A percentile compares a stretch with the other conserved stretches of the same genome.
Evolutionary conservation across 2,329 filamentous ascomycete species (phyloP).

Genomic region (Xylariaceae sp.): DNA sequence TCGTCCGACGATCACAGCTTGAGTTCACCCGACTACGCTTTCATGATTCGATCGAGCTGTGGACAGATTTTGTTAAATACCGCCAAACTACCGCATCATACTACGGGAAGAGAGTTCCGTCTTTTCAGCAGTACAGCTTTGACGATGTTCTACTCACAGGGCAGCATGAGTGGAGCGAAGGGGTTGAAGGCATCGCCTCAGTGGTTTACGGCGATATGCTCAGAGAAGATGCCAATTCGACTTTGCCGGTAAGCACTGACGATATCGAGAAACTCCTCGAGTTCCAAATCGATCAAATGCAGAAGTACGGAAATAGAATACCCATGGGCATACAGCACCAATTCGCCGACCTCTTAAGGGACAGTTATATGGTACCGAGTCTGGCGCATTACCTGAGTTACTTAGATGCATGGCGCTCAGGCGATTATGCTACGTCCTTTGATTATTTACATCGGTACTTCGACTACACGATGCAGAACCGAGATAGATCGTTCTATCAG

Average conservation of each 20-base stretch:
- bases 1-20: slow-evolving; percentile 71
- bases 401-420: slow-evolving; percentile 86
- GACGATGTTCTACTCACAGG: slow-evolving; percentile 54
- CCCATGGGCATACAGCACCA: slow-evolving; percentile 70
- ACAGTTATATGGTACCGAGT: slow-evolving; percentile 67
- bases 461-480: slow-evolving; percentile 88
- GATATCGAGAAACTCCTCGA: slow-evolving; percentile 80
- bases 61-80: slow-evolving; percentile 80
- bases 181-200: slow-evolving; percentile 43
- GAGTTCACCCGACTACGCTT: slow-evolving; percentile 83
- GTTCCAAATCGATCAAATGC: slow-evolving; percentile 84
- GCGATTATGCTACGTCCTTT: slow-evolving; percentile 86
- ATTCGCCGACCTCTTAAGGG: slow-evolving; percentile 66
- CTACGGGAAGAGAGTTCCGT: slow-evolving; percentile 61
- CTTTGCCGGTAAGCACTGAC: slow-evolving; percentile 64
- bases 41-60: slow-evolving; percentile 72
- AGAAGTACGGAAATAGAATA: slow-evolving; percentile 76
- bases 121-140: slow-evolving; percentile 55
- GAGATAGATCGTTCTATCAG: slow-evolving; percentile 84
- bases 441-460: slow-evolving; percentile 93
- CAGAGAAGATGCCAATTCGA: slow-evolving; percentile 39
- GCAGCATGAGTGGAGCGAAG: slow-evolving; percentile 51
- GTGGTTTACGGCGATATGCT: slow-evolving; percentile 54
- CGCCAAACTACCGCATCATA: slow-evolving; percentile 69
- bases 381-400: slow-evolving; percentile 79